These are phyloP conservation scores for Botryosphaeria dothidea DNA, from an alignment of 2,329 filamentous ascomycete species.

Conservation along the genomic window DNA sequence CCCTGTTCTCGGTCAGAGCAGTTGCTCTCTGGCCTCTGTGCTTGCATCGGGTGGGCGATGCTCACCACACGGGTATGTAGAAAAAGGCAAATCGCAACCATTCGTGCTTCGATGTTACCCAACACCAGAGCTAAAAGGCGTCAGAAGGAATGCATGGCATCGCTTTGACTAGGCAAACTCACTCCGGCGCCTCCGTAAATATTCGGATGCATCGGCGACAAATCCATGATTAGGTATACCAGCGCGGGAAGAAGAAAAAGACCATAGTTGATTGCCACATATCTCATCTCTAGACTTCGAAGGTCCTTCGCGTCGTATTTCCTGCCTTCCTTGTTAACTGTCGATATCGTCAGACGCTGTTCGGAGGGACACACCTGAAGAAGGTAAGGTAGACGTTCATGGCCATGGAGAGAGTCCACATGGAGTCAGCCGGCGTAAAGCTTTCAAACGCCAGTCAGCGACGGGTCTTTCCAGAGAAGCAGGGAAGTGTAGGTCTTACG, in stretches of 20 bases:
- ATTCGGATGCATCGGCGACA: constrained; percentile 47
- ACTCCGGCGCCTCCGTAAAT: constrained; percentile 73
- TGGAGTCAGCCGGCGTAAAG: constrained; percentile 75
- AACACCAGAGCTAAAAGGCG: constrained; percentile 70
- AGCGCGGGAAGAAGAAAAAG: constrained; percentile 71
- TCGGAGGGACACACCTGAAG: constrained; percentile 51
- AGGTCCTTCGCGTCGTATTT: constrained; percentile 68
- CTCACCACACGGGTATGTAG: constrained; percentile 70
- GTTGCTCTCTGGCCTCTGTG: background rate
- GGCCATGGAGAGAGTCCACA: constrained; percentile 81
- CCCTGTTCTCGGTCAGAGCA: constrained; percentile 22
- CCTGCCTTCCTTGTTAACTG: constrained; percentile 3
- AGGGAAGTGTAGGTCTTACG: constrained; percentile 59
- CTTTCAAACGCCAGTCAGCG: constrained; percentile 46
- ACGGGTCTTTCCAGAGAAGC: too few relatives aligned
- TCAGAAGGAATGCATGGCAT: background rate
- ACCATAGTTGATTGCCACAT: constrained; percentile 70
- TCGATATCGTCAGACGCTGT: background rate
- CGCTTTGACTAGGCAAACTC: too few relatives aligned
- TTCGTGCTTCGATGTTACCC: constrained; percentile 68
- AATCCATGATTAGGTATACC: constrained; percentile 65
- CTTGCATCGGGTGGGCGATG: background rate
- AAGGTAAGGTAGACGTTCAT: constrained; percentile 82
- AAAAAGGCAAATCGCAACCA: constrained; percentile 72
- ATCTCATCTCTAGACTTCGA: constrained; percentile 69